These are phyloP conservation scores for Iodosphaeria phyllophila DNA, from an alignment of 2,329 filamentous ascomycete genomes.

Conservation along the genomic window DNA sequence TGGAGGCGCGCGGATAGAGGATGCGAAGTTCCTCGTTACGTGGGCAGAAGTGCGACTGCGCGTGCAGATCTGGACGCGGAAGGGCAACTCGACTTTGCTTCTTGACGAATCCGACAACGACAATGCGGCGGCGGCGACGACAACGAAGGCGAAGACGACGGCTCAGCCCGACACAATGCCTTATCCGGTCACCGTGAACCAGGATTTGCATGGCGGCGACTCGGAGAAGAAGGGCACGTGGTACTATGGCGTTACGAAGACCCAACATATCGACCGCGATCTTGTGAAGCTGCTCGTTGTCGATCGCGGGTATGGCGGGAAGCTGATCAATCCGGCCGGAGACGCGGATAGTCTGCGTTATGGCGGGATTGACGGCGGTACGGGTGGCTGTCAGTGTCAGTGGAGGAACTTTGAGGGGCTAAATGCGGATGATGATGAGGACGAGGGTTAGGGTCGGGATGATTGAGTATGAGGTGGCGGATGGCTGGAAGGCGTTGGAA, in stretches of 20 bases:
- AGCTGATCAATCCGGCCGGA: conserved; percentile 30
- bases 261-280: conserved; percentile 23
- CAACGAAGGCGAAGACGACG: conserved; percentile 15
- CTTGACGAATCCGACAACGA: conserved; percentile 13
- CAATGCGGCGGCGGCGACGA: conserved; percentile 8
- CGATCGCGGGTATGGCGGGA: conserved; percentile 29
- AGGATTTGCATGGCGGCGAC: conserved; percentile 44
- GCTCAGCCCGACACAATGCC: conserved; percentile 39
- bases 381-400: conserved; percentile 40
- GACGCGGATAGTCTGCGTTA: conserved; percentile 21
- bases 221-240: conserved; percentile 31
- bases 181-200: conserved; percentile 40
- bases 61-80: conserved; percentile 46
- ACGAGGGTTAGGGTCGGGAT: not conserved
- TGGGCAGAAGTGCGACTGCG: conserved; percentile 42
- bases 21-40: conserved; percentile 36
- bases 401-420: conserved; percentile 34
- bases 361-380: conserved; percentile 45
- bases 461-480: not conserved
- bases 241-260: conserved; percentile 28
- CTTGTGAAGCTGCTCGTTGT: conserved; percentile 27
- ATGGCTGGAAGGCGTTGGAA: not conserved
- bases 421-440: not conserved
- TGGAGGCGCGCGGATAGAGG: conserved; percentile 32
- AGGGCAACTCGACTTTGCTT: conserved; percentile 23